Percentiles rank a stretch among this genome's conserved stretches.
Evolutionary conservation across 163 green algal species (phyloP).

Genomic region (Chlamydomonas reinhardtii): DNA sequence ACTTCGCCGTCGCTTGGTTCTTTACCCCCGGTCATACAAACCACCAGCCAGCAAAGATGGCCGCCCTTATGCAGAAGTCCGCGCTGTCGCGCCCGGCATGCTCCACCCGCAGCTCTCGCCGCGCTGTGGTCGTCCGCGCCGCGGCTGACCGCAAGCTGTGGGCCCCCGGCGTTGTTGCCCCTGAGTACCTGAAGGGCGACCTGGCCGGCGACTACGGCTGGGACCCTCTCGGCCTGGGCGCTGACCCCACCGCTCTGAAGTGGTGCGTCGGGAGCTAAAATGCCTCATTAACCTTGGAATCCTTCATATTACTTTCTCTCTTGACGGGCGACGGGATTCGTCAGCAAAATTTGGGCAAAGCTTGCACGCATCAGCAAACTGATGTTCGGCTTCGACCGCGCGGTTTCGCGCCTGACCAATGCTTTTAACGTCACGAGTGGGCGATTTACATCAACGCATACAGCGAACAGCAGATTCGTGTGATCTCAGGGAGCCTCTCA

Average conservation of each 20-base stretch:
- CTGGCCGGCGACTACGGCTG: constrained; percentile 81
- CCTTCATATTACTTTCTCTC: too few species aligned
- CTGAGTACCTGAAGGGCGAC: constrained; percentile 82
- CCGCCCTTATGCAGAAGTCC: constrained; percentile 55
- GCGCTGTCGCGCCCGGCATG: constrained; percentile 19
- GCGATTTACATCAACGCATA: too few species aligned
- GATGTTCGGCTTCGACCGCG: too few species aligned
- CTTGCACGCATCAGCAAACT: too few species aligned
- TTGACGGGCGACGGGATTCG: too few species aligned
- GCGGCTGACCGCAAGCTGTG: constrained; percentile 59
- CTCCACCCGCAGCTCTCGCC: constrained; percentile 5
- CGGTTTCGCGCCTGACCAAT: too few species aligned
- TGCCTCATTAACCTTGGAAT: too few species aligned
- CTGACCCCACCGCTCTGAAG: constrained; percentile 74
- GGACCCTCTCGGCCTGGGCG: constrained; percentile 88
- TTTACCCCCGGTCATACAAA: neutral
- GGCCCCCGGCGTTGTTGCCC: constrained; percentile 75
- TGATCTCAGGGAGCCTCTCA: too few species aligned
- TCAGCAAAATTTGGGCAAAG: too few species aligned
- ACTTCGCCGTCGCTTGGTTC: too few species aligned
- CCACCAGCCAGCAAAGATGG: constrained; percentile 40
- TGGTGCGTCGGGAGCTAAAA: constrained; percentile 68
- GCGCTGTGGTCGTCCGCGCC: constrained; percentile 23
- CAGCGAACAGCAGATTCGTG: too few species aligned
- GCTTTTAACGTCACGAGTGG: too few species aligned